Evolutionary conservation across 1,284 basidiomycete genomes (phyloP).

Genomic region (Fomitiporia mediterranea): DNA sequence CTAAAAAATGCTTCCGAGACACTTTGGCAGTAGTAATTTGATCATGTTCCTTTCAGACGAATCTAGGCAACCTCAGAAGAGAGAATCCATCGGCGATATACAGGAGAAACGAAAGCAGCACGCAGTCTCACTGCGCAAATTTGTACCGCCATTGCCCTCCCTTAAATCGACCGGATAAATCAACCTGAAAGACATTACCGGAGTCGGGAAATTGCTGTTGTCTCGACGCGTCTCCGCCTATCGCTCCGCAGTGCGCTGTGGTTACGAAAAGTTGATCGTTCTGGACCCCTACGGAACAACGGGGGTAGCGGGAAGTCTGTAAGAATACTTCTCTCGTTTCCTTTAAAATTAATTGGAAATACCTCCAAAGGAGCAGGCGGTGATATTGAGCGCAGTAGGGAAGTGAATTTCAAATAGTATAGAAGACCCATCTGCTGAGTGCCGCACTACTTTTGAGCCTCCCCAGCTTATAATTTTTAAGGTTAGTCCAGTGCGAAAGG

Average conservation of each 20-base stretch:
- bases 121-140: conserved; percentile 31
- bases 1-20: not conserved
- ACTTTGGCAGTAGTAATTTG: not conserved
- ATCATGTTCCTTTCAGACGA: not conserved
- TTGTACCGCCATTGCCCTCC: conserved; percentile 39
- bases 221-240: conserved; percentile 44
- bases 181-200: conserved; percentile 58
- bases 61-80: not conserved
- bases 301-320: not conserved
- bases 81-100: not conserved
- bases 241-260: conserved; percentile 57
- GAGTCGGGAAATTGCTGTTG: conserved; percentile 57
- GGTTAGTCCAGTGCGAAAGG: no score
- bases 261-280: conserved; percentile 63
- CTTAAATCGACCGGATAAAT: conserved; percentile 49
- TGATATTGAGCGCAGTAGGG: conserved; percentile 56
- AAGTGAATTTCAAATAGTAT: conserved; percentile 54
- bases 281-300: conserved; percentile 41
- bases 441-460: conserved; percentile 54
- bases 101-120: not conserved
- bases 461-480: conserved; percentile 46
- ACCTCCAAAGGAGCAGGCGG: conserved; percentile 69
- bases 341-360: conserved; percentile 15
- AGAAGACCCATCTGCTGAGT: conserved; percentile 41
- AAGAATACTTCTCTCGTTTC: not conserved